Base-by-base conservation (phyloP, 1,284 basidiomycete species). In the Tilletia indica region DNA sequence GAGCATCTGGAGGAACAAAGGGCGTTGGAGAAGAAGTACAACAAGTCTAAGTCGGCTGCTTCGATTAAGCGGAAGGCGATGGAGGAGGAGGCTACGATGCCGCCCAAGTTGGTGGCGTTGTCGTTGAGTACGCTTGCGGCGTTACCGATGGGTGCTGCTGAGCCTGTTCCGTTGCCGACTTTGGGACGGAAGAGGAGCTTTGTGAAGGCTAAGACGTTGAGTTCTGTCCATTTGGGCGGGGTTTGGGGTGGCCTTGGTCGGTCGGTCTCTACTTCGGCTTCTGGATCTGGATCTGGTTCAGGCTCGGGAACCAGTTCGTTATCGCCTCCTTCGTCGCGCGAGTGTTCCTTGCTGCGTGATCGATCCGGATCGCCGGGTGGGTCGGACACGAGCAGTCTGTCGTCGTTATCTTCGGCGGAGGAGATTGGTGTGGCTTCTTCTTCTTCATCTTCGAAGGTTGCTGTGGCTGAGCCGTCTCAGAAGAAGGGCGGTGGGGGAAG, bases 131-230 rank as follows among this genome's bases (percentile, higher is more conserved):
- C 34, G 16, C 34, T 64, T 9, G 61, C 34, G 34, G 61, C 61
- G 19, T 16, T 64, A 8, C 31, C 61, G 61, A 38, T 12, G 16
- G 61, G 61, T 5, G 31, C 61, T 9, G 61, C 34, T 9, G 9
- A 42, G 61, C 36, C 61, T 11, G 61, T 64, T 11, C 61, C 61
- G 31, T 34, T 64, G 31, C 38, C 61, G 16, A 9, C 12, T 6
- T 34, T 64, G 34, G 61, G 61, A 16, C 61, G 61, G 34, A 64
- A 64, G 61, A 64, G 61, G 36, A 64, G 61, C 61, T 64, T 64
- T 16, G 61, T 64, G 31, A 64, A 64, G 34, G 31, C 61, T 2
- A 64, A 64, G 61, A 64, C 61, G 34, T 19, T 42, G 61, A 39
- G 36, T 3, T 64, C 61, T 34, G 14, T 64, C 14, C 36, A 39